Evolutionary conservation across 768 basidiomycete species (phyloP).

Genomic region (Leccinum boreale): DNA sequence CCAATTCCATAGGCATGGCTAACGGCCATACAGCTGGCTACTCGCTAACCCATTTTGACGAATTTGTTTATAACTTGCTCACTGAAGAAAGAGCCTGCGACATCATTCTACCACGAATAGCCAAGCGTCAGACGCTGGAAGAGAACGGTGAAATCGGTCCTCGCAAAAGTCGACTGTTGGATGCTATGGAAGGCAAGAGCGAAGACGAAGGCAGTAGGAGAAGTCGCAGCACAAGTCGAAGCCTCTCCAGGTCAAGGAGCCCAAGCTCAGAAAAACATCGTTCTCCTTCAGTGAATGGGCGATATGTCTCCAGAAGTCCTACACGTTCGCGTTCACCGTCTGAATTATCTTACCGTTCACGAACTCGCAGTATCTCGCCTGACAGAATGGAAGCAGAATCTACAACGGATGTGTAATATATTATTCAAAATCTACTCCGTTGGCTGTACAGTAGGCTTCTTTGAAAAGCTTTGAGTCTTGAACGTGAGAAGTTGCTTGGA

Average conservation of each 20-base stretch:
- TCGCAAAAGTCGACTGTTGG: slow-evolving; percentile 80
- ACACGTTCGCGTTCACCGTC: slow-evolving; percentile 44
- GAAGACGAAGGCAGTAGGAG: slow-evolving; percentile 45
- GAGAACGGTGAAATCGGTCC: slow-evolving; percentile 89
- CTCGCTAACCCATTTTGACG: slow-evolving; percentile 83
- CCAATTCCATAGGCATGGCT: neutral
- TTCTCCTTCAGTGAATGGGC: slow-evolving; percentile 44
- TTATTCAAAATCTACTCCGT: slow-evolving; percentile 16
- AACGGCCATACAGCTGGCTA: slow-evolving; percentile 66
- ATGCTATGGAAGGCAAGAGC: slow-evolving; percentile 78
- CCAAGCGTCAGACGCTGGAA: slow-evolving; percentile 83
- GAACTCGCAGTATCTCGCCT: slow-evolving; percentile 57
- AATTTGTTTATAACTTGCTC: slow-evolving; percentile 82
- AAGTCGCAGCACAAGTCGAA: slow-evolving; percentile 35
- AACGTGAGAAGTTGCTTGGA: slow-evolving; percentile 60
- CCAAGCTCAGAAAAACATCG: slow-evolving; percentile 22
- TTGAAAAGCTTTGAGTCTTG: slow-evolving; percentile 34
- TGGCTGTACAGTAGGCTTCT: slow-evolving; percentile 19
- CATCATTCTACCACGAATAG: slow-evolving; percentile 88
- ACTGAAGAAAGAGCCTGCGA: slow-evolving; percentile 93
- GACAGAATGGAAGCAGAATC: slow-evolving; percentile 48
- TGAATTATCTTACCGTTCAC: slow-evolving; percentile 46
- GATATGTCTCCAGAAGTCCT: slow-evolving; percentile 66
- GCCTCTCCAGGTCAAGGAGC: slow-evolving; percentile 24
- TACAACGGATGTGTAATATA: slow-evolving; percentile 15